Evolutionary conservation across 257 asterid genomes (phyloP).

Genomic region (Lavandula angustifolia): DNA sequence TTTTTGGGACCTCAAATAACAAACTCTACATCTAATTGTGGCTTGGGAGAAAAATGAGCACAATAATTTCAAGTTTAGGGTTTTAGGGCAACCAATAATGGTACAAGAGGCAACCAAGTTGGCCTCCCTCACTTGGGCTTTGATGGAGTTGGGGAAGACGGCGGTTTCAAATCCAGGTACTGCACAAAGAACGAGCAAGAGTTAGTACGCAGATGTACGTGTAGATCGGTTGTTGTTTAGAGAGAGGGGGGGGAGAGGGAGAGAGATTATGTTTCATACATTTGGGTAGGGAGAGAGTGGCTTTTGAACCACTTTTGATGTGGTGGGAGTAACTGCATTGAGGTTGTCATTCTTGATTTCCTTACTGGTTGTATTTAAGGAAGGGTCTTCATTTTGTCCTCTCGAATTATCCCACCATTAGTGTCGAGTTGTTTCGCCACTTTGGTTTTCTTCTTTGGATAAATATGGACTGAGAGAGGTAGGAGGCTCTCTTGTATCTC

Average conservation of each 20-base stretch:
- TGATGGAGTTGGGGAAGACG: slow-evolving; percentile 86
- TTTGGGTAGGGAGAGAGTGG: slow-evolving; percentile 78
- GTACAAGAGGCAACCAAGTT: background rate
- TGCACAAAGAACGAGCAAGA: slow-evolving; percentile 38
- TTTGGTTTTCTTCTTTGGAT: slow-evolving; percentile 56
- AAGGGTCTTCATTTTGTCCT: slow-evolving; percentile 20
- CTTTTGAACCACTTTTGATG: slow-evolving; percentile 39
- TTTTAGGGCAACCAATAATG: too few species aligned
- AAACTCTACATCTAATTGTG: slow-evolving; percentile 14
- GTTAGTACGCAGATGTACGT: slow-evolving; percentile 21
- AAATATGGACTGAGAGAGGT: slow-evolving; percentile 74
- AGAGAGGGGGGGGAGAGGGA: slow-evolving; percentile 21
- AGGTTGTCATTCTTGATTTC: slow-evolving; percentile 35
- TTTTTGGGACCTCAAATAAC: slow-evolving; percentile 15
- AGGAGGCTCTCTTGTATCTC: slow-evolving; percentile 86
- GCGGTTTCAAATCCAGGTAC: slow-evolving; percentile 91
- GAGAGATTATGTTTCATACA: slow-evolving; percentile 50
- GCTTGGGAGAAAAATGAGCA: background rate
- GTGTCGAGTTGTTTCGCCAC: slow-evolving; percentile 33
- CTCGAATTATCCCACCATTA: slow-evolving; percentile 40
- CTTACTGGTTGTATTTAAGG: slow-evolving; percentile 31
- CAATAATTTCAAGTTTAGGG: background rate
- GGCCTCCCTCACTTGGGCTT: slow-evolving; percentile 62
- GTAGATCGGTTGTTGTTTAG: too few species aligned
- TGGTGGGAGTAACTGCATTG: slow-evolving; percentile 36